These are phyloP conservation scores for Conticribra weissflogii DNA, from an alignment of 108 stramenopile species.

Conservation along the genomic window DNA sequence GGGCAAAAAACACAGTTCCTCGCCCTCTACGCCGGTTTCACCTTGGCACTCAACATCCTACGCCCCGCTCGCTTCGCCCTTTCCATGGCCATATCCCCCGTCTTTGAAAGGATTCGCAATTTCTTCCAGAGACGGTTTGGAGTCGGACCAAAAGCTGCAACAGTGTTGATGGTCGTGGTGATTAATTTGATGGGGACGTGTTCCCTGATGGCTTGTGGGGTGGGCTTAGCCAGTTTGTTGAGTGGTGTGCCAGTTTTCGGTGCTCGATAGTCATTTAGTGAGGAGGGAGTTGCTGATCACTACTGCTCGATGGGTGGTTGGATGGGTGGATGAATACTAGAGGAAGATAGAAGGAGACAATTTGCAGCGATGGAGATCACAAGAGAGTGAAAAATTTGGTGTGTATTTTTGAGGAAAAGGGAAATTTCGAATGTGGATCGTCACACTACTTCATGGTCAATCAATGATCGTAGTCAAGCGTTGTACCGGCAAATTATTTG, in stretches of 20 bases:
- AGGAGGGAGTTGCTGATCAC: too few species aligned
- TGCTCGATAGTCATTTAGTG: too few species aligned
- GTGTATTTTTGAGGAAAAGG: too few species aligned
- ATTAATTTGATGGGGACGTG: constrained; percentile 72
- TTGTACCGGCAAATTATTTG: too few species aligned
- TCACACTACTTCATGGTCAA: too few species aligned
- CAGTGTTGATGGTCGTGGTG: constrained; percentile 62
- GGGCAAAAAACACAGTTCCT: constrained; percentile 90
- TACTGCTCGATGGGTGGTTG: too few species aligned
- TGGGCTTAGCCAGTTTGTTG: constrained; percentile 55
- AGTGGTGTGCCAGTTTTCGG: constrained; percentile 71
- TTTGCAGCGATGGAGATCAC: too few species aligned
- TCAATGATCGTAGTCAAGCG: too few species aligned
- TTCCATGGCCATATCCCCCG: constrained; percentile 59
- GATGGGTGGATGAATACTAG: too few species aligned
- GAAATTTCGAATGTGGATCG: too few species aligned
- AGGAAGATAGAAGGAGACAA: too few species aligned
- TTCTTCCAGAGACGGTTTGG: constrained; percentile 52
- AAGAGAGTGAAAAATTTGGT: too few species aligned
- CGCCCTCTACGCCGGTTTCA: constrained; percentile 87
- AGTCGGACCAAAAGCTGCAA: constrained; percentile 44
- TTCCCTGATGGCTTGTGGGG: constrained; percentile 57
- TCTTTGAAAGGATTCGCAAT: constrained; percentile 65
- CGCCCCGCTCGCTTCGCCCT: constrained; percentile 78
- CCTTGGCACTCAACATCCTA: constrained; percentile 82